Evolutionary conservation across 176 grass and related monocot species (phyloP).

Genomic region (Ensete ventricosum): DNA sequence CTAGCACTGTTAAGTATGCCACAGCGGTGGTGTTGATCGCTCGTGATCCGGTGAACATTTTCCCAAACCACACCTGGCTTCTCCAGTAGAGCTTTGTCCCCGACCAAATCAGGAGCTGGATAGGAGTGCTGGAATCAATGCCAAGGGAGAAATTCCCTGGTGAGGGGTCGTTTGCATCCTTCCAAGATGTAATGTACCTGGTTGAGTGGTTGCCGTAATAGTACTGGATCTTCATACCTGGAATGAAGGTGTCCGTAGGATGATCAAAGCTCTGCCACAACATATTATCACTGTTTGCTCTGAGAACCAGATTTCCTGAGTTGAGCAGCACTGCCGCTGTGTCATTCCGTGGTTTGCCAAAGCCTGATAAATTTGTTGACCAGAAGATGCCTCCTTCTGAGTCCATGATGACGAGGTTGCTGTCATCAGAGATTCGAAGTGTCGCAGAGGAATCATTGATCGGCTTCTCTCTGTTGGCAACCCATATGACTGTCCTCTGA

Average conservation of each 20-base stretch:
- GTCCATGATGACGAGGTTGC: conserved; percentile 24
- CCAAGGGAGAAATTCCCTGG: conserved; percentile 5
- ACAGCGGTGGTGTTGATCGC: neutral
- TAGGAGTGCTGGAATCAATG: neutral
- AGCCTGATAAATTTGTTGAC: conserved; percentile 5
- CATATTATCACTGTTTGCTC: neutral
- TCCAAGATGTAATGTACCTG: neutral
- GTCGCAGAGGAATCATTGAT: neutral
- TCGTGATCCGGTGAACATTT: neutral
- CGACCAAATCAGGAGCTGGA: neutral
- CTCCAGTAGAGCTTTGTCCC: conserved; percentile 3
- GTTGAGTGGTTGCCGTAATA: neutral
- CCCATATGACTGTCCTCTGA: conserved; percentile 27
- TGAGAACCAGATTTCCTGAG: conserved; percentile 25
- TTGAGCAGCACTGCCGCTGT: neutral
- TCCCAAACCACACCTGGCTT: neutral
- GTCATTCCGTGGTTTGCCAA: neutral
- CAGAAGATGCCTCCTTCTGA: conserved; percentile 9
- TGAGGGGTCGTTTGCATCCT: neutral
- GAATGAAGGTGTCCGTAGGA: conserved; percentile 28
- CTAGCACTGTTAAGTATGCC: neutral
- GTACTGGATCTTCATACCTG: conserved; percentile 29
- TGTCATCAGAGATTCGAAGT: conserved; percentile 11
- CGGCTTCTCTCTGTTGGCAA: conserved; percentile 40
- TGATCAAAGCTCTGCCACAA: conserved; percentile 39